Conservation (phyloP, 192 early-diverging fungal species). For the Backusella westeae region DNA sequence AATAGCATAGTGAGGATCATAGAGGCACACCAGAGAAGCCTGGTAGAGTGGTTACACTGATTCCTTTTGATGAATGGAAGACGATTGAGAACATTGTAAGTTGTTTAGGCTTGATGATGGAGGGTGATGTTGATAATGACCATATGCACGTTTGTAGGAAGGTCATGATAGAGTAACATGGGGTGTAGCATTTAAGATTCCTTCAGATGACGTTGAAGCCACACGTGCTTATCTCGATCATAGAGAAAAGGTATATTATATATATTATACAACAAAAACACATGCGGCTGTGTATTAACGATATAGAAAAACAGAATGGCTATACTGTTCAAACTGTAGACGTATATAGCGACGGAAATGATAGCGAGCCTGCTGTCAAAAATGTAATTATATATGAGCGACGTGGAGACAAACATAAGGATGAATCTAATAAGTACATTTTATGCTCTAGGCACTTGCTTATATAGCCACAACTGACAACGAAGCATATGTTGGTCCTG, state of each 20-base stretch:
- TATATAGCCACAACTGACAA: conserved; percentile 80
- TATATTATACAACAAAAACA: too few relatives aligned
- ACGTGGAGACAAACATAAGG: neutral
- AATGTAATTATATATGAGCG: conserved; percentile 37
- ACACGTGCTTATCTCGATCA: conserved; percentile 79
- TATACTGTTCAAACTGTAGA: conserved; percentile 64
- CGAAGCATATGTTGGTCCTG: conserved; percentile 75
- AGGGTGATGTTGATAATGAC: conserved; percentile 9
- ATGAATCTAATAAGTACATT: neutral
- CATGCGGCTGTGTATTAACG: too few relatives aligned
- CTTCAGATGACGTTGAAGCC: conserved; percentile 54
- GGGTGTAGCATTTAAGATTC: conserved; percentile 84
- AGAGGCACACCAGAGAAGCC: conserved; percentile 76
- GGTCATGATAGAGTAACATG: conserved; percentile 60
- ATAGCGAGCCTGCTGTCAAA: conserved; percentile 43
- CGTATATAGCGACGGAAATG: conserved; percentile 24
- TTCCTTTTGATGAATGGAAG: conserved; percentile 70
- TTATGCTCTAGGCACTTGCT: conserved; percentile 56
- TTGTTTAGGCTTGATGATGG: neutral
- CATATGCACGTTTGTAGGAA: conserved; percentile 9
- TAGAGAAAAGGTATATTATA: conserved; percentile 67
- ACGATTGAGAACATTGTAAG: conserved; percentile 48
- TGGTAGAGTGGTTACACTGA: conserved; percentile 85
- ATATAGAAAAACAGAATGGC: conserved; percentile 55
- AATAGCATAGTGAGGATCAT: conserved; percentile 78